Evolutionary conservation across 2,329 filamentous ascomycete species (phyloP).

Genomic region (Claviceps purpurea): DNA sequence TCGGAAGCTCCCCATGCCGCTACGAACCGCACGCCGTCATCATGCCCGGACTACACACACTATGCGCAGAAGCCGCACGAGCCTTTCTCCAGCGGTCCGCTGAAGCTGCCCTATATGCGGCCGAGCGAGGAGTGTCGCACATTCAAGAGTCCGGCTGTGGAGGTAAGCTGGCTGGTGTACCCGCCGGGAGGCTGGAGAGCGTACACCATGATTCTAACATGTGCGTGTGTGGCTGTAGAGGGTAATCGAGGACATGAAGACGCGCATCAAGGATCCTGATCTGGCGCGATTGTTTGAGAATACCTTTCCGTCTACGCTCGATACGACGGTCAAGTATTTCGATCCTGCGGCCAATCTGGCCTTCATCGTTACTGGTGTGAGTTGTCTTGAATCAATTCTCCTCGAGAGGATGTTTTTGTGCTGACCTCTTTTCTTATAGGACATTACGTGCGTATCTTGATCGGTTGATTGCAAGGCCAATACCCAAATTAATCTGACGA

Average conservation of each 20-base stretch:
- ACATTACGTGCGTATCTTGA: constrained; percentile 12
- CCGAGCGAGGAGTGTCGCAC: constrained; percentile 15
- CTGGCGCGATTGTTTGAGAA: constrained; percentile 73
- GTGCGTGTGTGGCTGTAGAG: constrained; percentile 6
- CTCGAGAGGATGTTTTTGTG: constrained; percentile 30
- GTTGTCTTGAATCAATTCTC: constrained; percentile 18
- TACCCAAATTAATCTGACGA: neutral
- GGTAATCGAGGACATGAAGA: constrained; percentile 22
- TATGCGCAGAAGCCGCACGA: constrained; percentile 12
- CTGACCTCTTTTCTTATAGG: constrained; percentile 17
- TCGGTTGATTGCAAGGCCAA: neutral
- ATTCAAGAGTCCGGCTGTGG: constrained; percentile 15
- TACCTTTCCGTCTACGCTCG: constrained; percentile 69
- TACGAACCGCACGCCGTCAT: constrained; percentile 8
- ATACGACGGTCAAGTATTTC: constrained; percentile 72
- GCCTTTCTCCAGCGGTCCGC: constrained; percentile 10
- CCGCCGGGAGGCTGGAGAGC: too few species aligned
- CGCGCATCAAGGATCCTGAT: constrained; percentile 38
- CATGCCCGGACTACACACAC: constrained; percentile 13
- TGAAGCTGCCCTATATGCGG: constrained; percentile 15
- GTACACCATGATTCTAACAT: neutral
- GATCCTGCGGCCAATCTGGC: constrained; percentile 49
- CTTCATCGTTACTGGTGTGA: constrained; percentile 74
- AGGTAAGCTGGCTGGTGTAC: constrained; percentile 6
- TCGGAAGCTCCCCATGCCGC: neutral